Percentiles rank a stretch among this genome's conserved stretches.
Evolutionary conservation across 2,329 filamentous ascomycete species (phyloP).

Genomic region (Aspergillus intermedius): DNA sequence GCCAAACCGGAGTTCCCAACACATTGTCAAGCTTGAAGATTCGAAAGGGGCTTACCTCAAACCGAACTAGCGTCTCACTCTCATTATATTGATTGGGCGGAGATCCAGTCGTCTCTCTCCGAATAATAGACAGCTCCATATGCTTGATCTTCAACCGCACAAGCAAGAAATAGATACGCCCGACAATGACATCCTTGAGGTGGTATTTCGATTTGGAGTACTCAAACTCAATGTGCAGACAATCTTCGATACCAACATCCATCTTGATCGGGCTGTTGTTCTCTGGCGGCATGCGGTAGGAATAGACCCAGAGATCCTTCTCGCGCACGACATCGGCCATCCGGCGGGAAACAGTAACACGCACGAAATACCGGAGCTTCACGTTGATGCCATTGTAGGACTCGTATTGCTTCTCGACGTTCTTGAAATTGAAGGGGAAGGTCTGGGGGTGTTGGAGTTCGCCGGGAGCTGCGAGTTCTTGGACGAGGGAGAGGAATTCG

Average conservation of each 20-base stretch:
- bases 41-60: slow-evolving; percentile 59
- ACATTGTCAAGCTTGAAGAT: neutral
- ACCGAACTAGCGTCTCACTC: slow-evolving; percentile 93
- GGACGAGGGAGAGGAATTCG: slow-evolving; percentile 94
- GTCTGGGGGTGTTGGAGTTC: slow-evolving; percentile 98
- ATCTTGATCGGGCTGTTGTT: slow-evolving; percentile 99
- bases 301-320: slow-evolving; percentile 99
- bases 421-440: slow-evolving; percentile 99
- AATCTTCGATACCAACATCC: slow-evolving; percentile 99
- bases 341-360: slow-evolving; percentile 89
- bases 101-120: slow-evolving; percentile 90
- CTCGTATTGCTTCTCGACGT: slow-evolving; percentile 99
- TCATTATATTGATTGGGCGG: slow-evolving; percentile 99
- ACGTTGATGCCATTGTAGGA: slow-evolving; percentile 99
- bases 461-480: slow-evolving; percentile 92
- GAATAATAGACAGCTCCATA: slow-evolving; percentile 98
- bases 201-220: slow-evolving; percentile 99
- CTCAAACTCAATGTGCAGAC: slow-evolving; percentile 97
- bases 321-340: slow-evolving; percentile 98
- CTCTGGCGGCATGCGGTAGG: slow-evolving; percentile 94
- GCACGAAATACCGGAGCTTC: slow-evolving; percentile 95
- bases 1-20: neutral
- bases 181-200: slow-evolving; percentile 97
- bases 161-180: slow-evolving; percentile 94
- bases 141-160: slow-evolving; percentile 99